Percentiles rank a stretch among this genome's conserved stretches.
These are phyloP conservation scores for Populus nigra DNA, from an alignment of 345 rosid genomes.

Conservation along the genomic window DNA sequence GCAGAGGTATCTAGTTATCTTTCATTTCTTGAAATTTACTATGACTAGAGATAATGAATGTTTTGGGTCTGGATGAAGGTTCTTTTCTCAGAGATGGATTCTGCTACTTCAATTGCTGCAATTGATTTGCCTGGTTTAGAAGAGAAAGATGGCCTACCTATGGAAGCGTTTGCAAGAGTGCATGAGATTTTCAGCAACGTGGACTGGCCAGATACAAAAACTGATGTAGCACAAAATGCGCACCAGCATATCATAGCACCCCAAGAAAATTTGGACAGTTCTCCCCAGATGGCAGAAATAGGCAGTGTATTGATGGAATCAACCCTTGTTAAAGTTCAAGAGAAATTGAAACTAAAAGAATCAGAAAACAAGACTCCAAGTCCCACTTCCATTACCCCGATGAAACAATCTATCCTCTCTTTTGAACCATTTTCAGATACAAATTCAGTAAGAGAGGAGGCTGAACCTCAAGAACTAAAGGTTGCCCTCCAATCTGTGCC, in stretches of 20 bases:
- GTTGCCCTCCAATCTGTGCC: neutral
- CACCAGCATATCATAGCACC: conserved; percentile 51
- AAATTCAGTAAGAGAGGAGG: conserved; percentile 3
- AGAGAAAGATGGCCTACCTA: conserved; percentile 61
- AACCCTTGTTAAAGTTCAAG: conserved; percentile 37
- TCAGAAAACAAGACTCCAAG: conserved; percentile 23
- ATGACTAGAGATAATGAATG: conserved; percentile 12
- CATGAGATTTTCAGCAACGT: conserved; percentile 52
- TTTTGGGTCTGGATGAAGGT: conserved; percentile 48
- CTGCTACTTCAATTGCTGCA: conserved; percentile 39
- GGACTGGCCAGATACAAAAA: conserved; percentile 56
- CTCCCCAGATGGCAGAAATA: conserved; percentile 38
- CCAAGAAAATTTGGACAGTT: conserved; percentile 44
- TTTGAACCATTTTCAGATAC: conserved; percentile 8
- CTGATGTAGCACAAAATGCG: conserved; percentile 45
- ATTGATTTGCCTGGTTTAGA: conserved; percentile 50
- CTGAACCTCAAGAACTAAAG: conserved; percentile 7
- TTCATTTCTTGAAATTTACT: conserved; percentile 4
- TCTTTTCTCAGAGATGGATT: conserved; percentile 67
- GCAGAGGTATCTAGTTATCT: conserved; percentile 53
- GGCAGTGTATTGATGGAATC: conserved; percentile 37
- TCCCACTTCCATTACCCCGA: conserved; percentile 26
- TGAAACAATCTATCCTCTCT: neutral
- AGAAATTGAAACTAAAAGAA: conserved; percentile 35
- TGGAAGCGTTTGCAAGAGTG: conserved; percentile 69